Percentiles rank a stretch among this genome's conserved stretches.
These are phyloP conservation scores for Zymoseptoria passerinii DNA, from an alignment of 2,329 filamentous ascomycete genomes.

Conservation along the genomic window DNA sequence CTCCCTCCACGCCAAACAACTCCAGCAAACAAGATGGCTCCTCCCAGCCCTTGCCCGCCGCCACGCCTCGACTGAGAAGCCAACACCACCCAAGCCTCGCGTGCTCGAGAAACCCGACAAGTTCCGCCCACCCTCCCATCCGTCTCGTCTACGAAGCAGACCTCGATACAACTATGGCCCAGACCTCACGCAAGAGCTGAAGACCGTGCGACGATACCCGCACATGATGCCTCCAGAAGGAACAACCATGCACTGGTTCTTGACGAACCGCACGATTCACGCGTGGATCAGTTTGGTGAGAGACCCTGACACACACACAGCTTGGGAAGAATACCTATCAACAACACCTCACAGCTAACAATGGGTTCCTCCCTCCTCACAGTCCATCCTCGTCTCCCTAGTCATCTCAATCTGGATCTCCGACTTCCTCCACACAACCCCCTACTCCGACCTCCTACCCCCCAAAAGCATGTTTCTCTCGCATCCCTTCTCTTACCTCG, in stretches of 20 bases:
- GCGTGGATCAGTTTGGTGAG: conserved; percentile 73
- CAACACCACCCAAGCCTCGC: conserved; percentile 48
- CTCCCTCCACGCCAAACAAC: conserved; percentile 22
- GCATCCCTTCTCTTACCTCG: conserved; percentile 60
- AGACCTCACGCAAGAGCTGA: conserved; percentile 56
- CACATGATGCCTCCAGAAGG: conserved; percentile 80
- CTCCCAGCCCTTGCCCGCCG: conserved; percentile 2
- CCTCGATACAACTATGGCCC: conserved; percentile 67
- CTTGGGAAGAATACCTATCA: too few species aligned
- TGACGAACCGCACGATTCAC: conserved; percentile 69
- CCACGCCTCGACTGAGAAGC: conserved; percentile 26
- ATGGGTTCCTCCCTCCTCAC: not conserved
- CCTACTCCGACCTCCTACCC: conserved; percentile 72
- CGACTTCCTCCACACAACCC: conserved; percentile 72
- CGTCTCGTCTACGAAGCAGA: conserved; percentile 54
- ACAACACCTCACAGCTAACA: not conserved
- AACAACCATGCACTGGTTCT: conserved; percentile 75
- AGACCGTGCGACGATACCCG: conserved; percentile 62
- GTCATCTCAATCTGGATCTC: conserved; percentile 64
- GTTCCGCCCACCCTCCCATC: conserved; percentile 89
- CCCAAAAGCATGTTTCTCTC: conserved; percentile 57
- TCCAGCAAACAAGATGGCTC: conserved; percentile 7
- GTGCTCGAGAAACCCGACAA: conserved; percentile 78
- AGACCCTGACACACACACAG: too few species aligned
- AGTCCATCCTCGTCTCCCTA: conserved; percentile 61